Percentiles rank a stretch among this genome's conserved stretches.
These are phyloP conservation scores for Cucumis cinereus DNA, from an alignment of 306 rosid genomes.

Conservation along the genomic window DNA sequence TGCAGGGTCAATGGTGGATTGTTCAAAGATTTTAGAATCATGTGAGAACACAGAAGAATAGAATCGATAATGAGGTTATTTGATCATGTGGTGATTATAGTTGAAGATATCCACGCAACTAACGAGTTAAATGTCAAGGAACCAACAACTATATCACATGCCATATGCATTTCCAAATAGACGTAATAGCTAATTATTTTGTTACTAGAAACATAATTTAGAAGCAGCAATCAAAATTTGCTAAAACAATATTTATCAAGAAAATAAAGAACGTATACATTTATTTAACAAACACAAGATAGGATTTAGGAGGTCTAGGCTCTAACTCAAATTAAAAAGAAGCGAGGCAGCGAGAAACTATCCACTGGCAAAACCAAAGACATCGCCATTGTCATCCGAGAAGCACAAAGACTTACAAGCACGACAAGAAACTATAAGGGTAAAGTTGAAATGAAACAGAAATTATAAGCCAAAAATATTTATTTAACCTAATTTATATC, in stretches of 20 bases:
- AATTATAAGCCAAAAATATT: not conserved
- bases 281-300: not conserved
- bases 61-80: not conserved
- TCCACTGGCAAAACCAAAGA: not conserved
- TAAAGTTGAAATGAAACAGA: not conserved
- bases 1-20: not conserved
- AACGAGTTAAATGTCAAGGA: not conserved
- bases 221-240: not conserved
- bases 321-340: not conserved
- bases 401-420: not conserved
- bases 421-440: not conserved
- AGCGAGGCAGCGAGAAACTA: not conserved
- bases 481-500: not conserved
- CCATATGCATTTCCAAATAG: not conserved
- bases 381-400: not conserved
- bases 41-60: not conserved
- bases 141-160: not conserved
- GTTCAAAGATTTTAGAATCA: not conserved
- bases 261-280: not conserved
- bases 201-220: not conserved
- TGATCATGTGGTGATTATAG: not conserved
- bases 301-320: not conserved
- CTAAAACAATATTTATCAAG: not conserved
- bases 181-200: not conserved
- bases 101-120: not conserved